Evolutionary conservation across 805 yeast genomes (phyloP).

Genomic region (Kodamaea neixiangensis): DNA sequence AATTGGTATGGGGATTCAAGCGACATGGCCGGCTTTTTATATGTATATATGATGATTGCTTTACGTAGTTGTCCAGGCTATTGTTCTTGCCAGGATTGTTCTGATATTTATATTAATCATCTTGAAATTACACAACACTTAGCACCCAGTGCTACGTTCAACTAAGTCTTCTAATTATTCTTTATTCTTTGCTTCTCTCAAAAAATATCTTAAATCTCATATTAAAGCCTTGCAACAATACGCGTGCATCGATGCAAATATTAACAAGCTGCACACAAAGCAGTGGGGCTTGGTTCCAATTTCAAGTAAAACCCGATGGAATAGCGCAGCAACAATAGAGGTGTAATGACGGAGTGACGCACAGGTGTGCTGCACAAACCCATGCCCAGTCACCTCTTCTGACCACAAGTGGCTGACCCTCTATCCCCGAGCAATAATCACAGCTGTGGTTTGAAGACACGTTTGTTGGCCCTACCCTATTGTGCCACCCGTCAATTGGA

Average conservation of each 20-base stretch:
- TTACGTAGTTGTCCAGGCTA: neutral
- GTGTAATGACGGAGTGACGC: constrained; percentile 1
- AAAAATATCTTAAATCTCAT: constrained; percentile 1
- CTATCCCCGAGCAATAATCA: neutral
- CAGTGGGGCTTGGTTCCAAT: neutral
- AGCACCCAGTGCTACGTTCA: neutral
- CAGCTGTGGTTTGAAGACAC: neutral
- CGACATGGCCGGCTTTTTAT: neutral
- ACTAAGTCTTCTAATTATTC: neutral
- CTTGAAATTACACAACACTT: constrained; percentile 2
- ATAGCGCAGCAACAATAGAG: constrained; percentile 1
- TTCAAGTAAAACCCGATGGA: constrained; percentile 4
- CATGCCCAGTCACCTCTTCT: neutral
- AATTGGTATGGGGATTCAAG: neutral
- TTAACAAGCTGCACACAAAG: neutral
- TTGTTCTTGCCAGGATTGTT: neutral
- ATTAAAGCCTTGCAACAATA: neutral
- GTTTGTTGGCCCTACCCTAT: too few relatives aligned
- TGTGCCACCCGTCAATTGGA: too few relatives aligned
- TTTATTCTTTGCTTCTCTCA: neutral
- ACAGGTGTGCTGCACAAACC: neutral
- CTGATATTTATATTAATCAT: neutral
- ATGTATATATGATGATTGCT: neutral
- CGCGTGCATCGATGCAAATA: neutral
- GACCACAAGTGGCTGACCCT: neutral